phyloP scores from a whole-genome alignment of 805 yeast species.

The Cyberlindnera suaveolens region DNA sequence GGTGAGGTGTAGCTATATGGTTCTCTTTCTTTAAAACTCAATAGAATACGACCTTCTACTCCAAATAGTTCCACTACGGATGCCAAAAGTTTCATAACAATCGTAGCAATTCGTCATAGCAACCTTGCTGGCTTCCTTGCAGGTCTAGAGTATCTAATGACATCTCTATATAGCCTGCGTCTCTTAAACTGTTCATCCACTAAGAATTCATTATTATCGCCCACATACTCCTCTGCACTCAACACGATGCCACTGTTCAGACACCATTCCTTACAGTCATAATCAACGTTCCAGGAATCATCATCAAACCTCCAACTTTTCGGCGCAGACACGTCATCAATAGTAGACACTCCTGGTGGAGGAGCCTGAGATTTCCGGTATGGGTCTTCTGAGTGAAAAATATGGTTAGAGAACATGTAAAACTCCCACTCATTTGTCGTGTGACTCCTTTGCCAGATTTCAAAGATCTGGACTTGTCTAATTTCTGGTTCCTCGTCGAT shows the following conservation, averaged over 20 bases:
- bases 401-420: slow-evolving; percentile 45
- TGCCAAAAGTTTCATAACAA: neutral
- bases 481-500: slow-evolving; percentile 62
- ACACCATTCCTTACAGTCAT: slow-evolving; percentile 46
- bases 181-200: slow-evolving; percentile 46
- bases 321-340: slow-evolving; percentile 62
- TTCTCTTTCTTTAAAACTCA: too few species aligned
- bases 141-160: slow-evolving; percentile 40
- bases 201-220: slow-evolving; percentile 46
- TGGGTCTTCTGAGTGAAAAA: slow-evolving; percentile 48
- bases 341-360: slow-evolving; percentile 57
- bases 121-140: slow-evolving; percentile 27
- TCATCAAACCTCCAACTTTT: slow-evolving; percentile 66
- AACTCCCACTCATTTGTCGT: slow-evolving; percentile 58
- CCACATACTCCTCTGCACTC: slow-evolving; percentile 20
- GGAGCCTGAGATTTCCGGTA: slow-evolving; percentile 41
- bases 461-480: slow-evolving; percentile 68
- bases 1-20: too few species aligned
- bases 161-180: slow-evolving; percentile 48
- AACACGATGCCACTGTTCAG: slow-evolving; percentile 33
- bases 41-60: too few species aligned
- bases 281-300: slow-evolving; percentile 62
- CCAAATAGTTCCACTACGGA: too few species aligned
- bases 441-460: slow-evolving; percentile 60
- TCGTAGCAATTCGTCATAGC: slow-evolving; percentile 2